Evolutionary conservation across 768 basidiomycete species (phyloP).

Genomic region (Daedaleopsis nitida): DNA sequence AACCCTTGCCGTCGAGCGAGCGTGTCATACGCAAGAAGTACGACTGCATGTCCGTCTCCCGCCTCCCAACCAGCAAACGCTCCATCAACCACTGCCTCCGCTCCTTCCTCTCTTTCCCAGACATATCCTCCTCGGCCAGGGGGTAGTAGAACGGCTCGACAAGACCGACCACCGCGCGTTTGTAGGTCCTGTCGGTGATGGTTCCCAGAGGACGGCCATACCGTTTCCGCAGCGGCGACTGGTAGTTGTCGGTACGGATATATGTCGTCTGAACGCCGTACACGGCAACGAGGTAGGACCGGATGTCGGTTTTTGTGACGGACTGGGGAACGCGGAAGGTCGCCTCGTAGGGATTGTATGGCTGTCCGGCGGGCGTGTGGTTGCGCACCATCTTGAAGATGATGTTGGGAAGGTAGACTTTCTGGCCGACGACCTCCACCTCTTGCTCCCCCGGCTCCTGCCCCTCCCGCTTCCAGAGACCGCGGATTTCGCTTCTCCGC

Average conservation of each 20-base stretch:
- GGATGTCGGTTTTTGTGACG: conserved; percentile 90
- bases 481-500: conserved; percentile 67
- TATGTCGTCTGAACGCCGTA: conserved; percentile 91
- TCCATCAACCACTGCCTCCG: conserved; percentile 66
- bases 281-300: conserved; percentile 79
- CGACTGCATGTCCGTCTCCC: conserved; percentile 21
- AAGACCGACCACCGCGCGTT: conserved; percentile 90
- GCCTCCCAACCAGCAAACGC: conserved; percentile 41
- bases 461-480: conserved; percentile 43
- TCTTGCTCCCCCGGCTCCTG: conserved; percentile 42
- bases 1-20: conserved; percentile 23
- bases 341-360: conserved; percentile 94
- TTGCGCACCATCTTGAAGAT: conserved; percentile 84
- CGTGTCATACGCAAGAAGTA: conserved; percentile 34
- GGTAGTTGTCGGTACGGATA: conserved; percentile 93
- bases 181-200: conserved; percentile 61
- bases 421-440: conserved; percentile 70
- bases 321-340: conserved; percentile 91
- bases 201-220: background rate
- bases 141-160: conserved; percentile 95
- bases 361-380: conserved; percentile 67
- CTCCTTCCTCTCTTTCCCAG: conserved; percentile 49
- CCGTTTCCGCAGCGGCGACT: conserved; percentile 50
- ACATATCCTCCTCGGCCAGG: conserved; percentile 77
- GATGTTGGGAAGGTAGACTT: conserved; percentile 89